Base-by-base conservation (phyloP, 2,329 filamentous ascomycete species). In the Aureobasidium sp. region DNA sequence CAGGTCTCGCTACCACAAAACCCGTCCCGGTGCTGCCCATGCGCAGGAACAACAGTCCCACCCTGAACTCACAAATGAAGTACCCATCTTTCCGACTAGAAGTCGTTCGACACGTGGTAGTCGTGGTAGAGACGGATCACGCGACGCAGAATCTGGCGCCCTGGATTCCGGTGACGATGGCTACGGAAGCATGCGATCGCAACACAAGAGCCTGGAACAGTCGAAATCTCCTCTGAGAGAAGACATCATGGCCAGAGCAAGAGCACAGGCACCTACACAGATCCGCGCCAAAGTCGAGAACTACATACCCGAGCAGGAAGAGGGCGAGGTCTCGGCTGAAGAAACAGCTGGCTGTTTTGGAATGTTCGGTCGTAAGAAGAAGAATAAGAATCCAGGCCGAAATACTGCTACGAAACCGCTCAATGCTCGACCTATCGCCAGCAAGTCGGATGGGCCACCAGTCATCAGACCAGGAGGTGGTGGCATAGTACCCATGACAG, bases 401-500 rank as follows among this genome's bases (percentile, higher is more conserved):
- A 34, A 15, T 44, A 24, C 43, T 59, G 26, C 27, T 24, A 17
- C 29, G 6, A 59, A n/a, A 10, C 55, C 43, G 1, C 26, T 48
- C 15, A 39, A 26, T 26, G 9, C 57, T 4, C 46, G 57, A 17
- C 44, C 44, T 39, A 27, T 29, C 5, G 13, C 27, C 8, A 32
- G 15, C 7, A 43, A 55, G 4, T 15, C 17, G 41, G 65, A 67
- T 9, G 68, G 65, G 15, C 65, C 66, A n/a, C 41, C 72, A 15
- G 72, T 70, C 1, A 79, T 78, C 63, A 72, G 70, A 61, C 72
- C 74, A n/a, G 77, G 77, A 20, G 78, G 78, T 5, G 77, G 77
- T 48, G 78, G 77, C 15, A 72, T 76, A 37, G 75, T 83, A 2
- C 79, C 83, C 27, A 81, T 82, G 57, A 86, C 81, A 47, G 90